Evolutionary conservation across 306 rosid genomes (phyloP).

Genomic region (Trifolium pratense): DNA sequence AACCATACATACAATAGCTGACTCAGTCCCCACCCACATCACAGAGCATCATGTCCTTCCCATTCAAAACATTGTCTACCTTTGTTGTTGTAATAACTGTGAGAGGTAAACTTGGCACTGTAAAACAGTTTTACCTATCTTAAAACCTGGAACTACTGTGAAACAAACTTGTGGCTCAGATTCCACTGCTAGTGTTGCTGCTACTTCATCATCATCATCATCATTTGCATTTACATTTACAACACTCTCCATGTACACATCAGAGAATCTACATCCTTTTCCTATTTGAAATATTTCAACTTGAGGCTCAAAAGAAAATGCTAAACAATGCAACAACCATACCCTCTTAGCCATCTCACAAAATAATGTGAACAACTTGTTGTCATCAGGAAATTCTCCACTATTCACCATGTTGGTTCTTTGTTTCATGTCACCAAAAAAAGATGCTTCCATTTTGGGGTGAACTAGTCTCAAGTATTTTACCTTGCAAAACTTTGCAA

Average conservation of each 20-base stretch:
- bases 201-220: constrained; percentile 53
- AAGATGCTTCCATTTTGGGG: constrained; percentile 78
- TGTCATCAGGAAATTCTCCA: constrained; percentile 62
- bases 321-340: constrained; percentile 87
- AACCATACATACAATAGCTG: constrained; percentile 11
- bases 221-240: constrained; percentile 30
- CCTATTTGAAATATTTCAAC: constrained; percentile 72
- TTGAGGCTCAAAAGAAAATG: constrained; percentile 71
- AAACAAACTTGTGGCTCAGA: constrained; percentile 71
- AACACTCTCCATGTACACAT: constrained; percentile 86
- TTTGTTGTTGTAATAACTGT: constrained; percentile 23
- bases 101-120: constrained; percentile 88
- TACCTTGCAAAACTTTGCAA: constrained; percentile 64
- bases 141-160: constrained; percentile 88
- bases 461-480: constrained; percentile 69
- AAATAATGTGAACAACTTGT: constrained; percentile 61
- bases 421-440: constrained; percentile 62
- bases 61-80: constrained; percentile 15
- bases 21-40: constrained; percentile 15
- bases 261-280: constrained; percentile 77
- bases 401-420: constrained; percentile 58
- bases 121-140: constrained; percentile 69
- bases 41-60: not conserved
- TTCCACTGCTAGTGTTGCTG: constrained; percentile 45
- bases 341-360: constrained; percentile 87